Evolutionary conservation across 345 rosid species (phyloP).

Genomic region (Trapa incisa): DNA sequence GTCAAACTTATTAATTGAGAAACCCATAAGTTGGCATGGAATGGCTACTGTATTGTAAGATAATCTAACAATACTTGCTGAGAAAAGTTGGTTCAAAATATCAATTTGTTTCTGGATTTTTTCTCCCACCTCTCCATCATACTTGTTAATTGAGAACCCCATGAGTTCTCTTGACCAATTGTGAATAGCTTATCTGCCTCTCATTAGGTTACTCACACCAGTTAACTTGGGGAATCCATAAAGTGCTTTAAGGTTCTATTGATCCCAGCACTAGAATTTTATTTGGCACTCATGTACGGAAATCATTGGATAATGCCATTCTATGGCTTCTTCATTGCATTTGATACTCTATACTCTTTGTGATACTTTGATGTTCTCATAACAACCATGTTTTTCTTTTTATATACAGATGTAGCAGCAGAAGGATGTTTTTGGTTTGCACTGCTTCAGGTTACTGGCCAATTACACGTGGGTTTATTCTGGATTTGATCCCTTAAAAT

Average conservation of each 20-base stretch:
- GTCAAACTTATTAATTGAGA: no score
- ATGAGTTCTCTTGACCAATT: neutral
- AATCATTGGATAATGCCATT: neutral
- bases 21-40: neutral
- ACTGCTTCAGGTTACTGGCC: constrained; percentile 67
- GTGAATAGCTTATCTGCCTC: neutral
- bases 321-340: neutral
- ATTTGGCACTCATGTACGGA: neutral
- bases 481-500: constrained; percentile 56
- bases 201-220: neutral
- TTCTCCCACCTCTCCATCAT: neutral
- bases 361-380: neutral
- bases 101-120: neutral
- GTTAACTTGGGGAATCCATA: neutral
- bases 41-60: neutral
- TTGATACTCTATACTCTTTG: neutral
- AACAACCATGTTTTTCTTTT: neutral
- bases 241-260: neutral
- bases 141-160: neutral
- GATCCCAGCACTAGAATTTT: neutral
- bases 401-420: constrained; percentile 72
- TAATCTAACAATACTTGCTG: neutral
- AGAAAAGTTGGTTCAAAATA: neutral
- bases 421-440: constrained; percentile 52
- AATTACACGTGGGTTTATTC: constrained; percentile 66